Conservation (phyloP, 73 alveolate species). For the Breviolum minutum region DNA sequence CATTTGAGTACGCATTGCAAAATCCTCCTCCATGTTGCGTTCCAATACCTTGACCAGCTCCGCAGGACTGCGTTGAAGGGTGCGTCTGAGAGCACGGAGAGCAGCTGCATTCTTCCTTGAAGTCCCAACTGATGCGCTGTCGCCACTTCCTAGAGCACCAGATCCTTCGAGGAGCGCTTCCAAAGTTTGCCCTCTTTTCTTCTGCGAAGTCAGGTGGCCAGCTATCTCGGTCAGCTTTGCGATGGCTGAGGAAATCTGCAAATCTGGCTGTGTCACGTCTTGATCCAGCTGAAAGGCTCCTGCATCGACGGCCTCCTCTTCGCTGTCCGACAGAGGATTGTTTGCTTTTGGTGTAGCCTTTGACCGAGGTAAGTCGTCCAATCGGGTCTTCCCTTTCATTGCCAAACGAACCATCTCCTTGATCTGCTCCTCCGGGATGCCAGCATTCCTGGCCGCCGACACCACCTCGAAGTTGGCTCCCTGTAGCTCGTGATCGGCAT, state of each 20-base stretch:
- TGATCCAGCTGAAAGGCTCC: too few species aligned
- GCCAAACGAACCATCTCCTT: not conserved
- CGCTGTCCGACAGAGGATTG: conserved; percentile 7
- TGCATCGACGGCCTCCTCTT: not conserved
- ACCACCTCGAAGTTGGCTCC: not conserved
- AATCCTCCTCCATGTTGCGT: not conserved
- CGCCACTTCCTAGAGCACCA: not conserved
- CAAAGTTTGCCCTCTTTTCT: not conserved
- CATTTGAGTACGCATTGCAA: not conserved
- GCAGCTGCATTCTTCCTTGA: not conserved
- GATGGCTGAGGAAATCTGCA: not conserved
- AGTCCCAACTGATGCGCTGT: not conserved
- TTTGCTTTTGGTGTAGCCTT: too few species aligned
- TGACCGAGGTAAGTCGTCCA: not conserved
- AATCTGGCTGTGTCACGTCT: not conserved
- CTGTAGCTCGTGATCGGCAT: not conserved
- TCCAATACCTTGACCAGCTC: not conserved
- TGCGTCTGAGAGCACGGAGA: not conserved
- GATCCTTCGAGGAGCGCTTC: conserved; percentile 73
- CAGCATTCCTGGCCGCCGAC: not conserved
- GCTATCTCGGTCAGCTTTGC: conserved; percentile 13
- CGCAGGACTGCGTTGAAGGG: not conserved
- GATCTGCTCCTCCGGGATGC: not conserved
- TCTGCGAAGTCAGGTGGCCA: not conserved
- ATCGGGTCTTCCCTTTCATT: too few species aligned